Conservation (phyloP, 768 basidiomycete species). For the Calvatia gigantea region DNA sequence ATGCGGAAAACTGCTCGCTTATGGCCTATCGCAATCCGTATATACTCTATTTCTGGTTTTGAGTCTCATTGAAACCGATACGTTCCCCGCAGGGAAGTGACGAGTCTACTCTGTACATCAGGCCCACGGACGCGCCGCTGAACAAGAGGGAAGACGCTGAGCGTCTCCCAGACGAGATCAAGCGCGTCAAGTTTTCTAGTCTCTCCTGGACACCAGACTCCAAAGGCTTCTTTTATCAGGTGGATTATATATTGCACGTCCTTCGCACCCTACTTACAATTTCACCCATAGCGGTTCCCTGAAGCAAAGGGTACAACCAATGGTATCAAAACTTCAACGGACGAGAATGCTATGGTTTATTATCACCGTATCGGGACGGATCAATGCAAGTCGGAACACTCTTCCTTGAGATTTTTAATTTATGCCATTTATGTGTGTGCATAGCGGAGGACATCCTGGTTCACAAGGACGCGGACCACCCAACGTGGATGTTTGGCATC, state of each 20-base stretch:
- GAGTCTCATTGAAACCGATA: slow-evolving; percentile 3
- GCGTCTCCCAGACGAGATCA: slow-evolving; percentile 61
- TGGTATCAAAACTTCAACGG: slow-evolving; percentile 52
- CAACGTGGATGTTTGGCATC: slow-evolving; percentile 60
- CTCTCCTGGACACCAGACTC: slow-evolving; percentile 76
- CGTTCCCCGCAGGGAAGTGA: slow-evolving; percentile 58
- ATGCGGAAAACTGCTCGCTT: slow-evolving; percentile 70
- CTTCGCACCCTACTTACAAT: background rate
- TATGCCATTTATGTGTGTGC: background rate
- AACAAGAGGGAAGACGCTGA: slow-evolving; percentile 41
- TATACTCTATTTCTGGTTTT: slow-evolving; percentile 20
- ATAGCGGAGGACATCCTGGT: slow-evolving; percentile 65
- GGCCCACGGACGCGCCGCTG: slow-evolving; percentile 59
- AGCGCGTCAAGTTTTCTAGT: slow-evolving; percentile 73
- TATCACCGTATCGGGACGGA: slow-evolving; percentile 72
- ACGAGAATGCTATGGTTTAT: slow-evolving; percentile 69
- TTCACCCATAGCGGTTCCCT: slow-evolving; percentile 50
- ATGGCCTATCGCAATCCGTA: slow-evolving; percentile 72
- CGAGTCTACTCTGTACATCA: slow-evolving; percentile 64
- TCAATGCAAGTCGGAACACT: slow-evolving; percentile 45
- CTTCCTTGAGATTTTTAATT: slow-evolving; percentile 21
- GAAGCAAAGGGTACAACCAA: slow-evolving; percentile 43
- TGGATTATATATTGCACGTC: slow-evolving; percentile 12
- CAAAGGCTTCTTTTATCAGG: slow-evolving; percentile 84
- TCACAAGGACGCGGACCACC: slow-evolving; percentile 58